phyloP scores from a whole-genome alignment of 495 filamentous ascomycete genomes.

The Trichoderma reesei region DNA sequence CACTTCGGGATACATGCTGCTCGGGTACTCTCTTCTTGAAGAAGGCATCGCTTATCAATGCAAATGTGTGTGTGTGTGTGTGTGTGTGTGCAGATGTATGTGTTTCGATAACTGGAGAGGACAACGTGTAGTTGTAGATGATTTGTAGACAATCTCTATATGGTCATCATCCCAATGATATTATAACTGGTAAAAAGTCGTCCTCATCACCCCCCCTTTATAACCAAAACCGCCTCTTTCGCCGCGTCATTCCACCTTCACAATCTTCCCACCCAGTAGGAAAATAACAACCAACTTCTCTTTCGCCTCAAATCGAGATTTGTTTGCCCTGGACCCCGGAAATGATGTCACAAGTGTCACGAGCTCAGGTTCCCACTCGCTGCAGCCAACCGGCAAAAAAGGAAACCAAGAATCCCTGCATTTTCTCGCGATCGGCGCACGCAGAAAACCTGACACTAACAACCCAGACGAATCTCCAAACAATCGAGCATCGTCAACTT shows the following conservation, averaged over 20 bases:
- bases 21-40: neutral
- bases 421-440: neutral
- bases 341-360: neutral
- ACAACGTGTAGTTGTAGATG: neutral
- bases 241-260: neutral
- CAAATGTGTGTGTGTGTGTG: neutral
- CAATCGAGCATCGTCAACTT: neutral
- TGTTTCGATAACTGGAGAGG: neutral
- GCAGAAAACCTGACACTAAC: neutral
- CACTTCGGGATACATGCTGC: neutral
- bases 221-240: neutral
- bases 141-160: too few relatives aligned
- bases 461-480: neutral
- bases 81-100: neutral
- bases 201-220: too few relatives aligned
- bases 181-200: too few relatives aligned
- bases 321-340: neutral
- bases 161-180: too few relatives aligned
- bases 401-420: neutral
- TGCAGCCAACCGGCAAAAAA: neutral
- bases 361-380: neutral
- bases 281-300: too few relatives aligned
- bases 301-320: too few relatives aligned
- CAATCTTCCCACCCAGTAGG: neutral
- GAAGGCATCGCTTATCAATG: neutral